Base-by-base conservation (phyloP, 352 stramenopile species). In the Phytophthora megakarya region DNA sequence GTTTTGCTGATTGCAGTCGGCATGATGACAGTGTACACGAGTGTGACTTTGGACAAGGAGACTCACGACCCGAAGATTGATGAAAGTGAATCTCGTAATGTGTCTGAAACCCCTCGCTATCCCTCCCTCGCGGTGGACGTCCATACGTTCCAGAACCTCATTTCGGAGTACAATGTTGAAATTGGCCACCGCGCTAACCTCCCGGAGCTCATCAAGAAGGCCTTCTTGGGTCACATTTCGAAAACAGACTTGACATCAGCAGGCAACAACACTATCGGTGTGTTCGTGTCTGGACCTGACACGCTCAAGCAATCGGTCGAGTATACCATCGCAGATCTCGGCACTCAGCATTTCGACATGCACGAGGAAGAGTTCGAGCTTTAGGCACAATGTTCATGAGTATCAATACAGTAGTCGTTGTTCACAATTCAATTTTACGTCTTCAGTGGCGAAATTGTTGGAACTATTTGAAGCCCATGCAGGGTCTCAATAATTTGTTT, bases 221-320 rank as follows among this genome's bases (percentile, higher is more conserved):
- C 75, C 2, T 64, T 73, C 18, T 28, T 44, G 0, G 38, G 44
- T 5, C 30, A 35, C 30, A 35, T 35, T 11, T 35, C 30, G 30
- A 35, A 35, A 35, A 35, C 30, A 12, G 13, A 35, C 8, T 11
- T 35, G 10, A 11, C 30, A 35, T 35, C 30, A 35, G 8, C 18
- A 2, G 65, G 60, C 5, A 70, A 73, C 18, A 28, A 37, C 16
- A 65, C 52, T 0, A 56, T 81, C n/a, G 75, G 68, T 11, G 50
- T 84, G 11, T 84, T 84, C 52, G 61, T 81, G 25, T 84, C 75
- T 0, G 75, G 72, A 2, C 69, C 75, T 0, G 63, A 72, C 18
- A 52, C 63, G 13, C 44, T 81, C 18, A 84, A 84, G 45, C 45
- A 44, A 28, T 55, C 61, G 5, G 30, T 70, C 12, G 61, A 63